Evolutionary conservation across 2,329 filamentous ascomycete genomes (phyloP).

Genomic region (Aspergillus pseudotamarii): DNA sequence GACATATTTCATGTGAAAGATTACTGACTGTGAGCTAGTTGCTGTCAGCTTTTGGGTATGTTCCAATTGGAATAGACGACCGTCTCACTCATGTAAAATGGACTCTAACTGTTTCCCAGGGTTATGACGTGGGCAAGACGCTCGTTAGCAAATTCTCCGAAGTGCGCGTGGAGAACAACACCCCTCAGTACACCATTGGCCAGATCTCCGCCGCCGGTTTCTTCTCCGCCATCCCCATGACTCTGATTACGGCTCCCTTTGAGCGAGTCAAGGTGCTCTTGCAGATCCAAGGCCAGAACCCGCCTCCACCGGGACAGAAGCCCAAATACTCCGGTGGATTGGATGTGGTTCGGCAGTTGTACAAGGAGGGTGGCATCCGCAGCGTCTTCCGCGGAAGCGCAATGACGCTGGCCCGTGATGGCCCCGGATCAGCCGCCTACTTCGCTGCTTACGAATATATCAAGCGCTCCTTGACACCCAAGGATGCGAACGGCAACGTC

Average conservation of each 20-base stretch:
- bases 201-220: slow-evolving; percentile 93
- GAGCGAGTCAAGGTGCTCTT: slow-evolving; percentile 98
- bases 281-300: slow-evolving; percentile 92
- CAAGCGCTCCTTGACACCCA: slow-evolving; percentile 83
- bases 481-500: slow-evolving; percentile 73
- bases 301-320: slow-evolving; percentile 83
- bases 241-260: slow-evolving; percentile 95
- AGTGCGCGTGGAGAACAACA: slow-evolving; percentile 63
- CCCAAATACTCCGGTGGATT: slow-evolving; percentile 84
- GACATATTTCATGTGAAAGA: neutral
- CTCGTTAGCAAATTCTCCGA: slow-evolving; percentile 72
- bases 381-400: slow-evolving; percentile 89
- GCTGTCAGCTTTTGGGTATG: slow-evolving; percentile 68
- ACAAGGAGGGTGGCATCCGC: slow-evolving; percentile 84
- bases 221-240: slow-evolving; percentile 98
- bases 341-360: slow-evolving; percentile 92
- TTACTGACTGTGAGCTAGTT: slow-evolving; percentile 45
- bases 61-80: neutral
- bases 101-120: slow-evolving; percentile 63
- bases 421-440: slow-evolving; percentile 90
- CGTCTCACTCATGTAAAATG: neutral
- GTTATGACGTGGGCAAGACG: slow-evolving; percentile 92
- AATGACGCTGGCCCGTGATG: slow-evolving; percentile 92
- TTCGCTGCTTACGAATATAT: slow-evolving; percentile 97
- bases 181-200: slow-evolving; percentile 71